Base-by-base conservation (phyloP, 169 alveolate genomes). In the Miamiensis avidus region DNA sequence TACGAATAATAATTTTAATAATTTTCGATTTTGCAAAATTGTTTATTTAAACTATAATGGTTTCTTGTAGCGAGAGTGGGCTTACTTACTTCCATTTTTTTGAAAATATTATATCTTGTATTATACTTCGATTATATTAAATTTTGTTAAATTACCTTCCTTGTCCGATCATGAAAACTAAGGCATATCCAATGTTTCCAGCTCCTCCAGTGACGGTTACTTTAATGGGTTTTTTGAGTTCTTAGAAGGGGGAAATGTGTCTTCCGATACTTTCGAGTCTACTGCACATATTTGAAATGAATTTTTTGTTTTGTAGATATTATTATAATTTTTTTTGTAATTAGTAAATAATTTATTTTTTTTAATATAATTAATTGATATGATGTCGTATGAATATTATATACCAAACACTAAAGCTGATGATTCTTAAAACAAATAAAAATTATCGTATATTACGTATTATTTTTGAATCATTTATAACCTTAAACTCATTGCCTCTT, bases 201-300 rank as follows among this genome's bases (percentile, higher is more conserved):
- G 96, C 94, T 31, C 92, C 93, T 77, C 96, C 96, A 74, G 96
- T 93, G 0, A 93, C 96, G 82, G 89, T 83, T 31, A 93, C 93
- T 30, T 89, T 89, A 86, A 90, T 90, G 0, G 93, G 91, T 1
- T 6, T 31, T 77, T 77, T 77, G 1, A 77, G 31, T 77, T 77
- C 65, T 69, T 77, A 33, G 16, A 32, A 29, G 27, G 82, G 74
- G 1, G 74, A 77, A 64, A 77, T 77, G 30, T 77, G 82, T 77
- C 82, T 77, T 77, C 82, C 82, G n/a, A 77, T 30, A 26, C 74
- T 33, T 6, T 31, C 33, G 27, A 77, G 34, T 77, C 82, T 77
- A 31, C 26, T 11, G 20, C 69, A 49, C 69, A 49, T 49, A 49
- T 49, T 49, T 49, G 20, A 49, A 49, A 11, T 49, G 4, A 11